Evolutionary conservation across 768 basidiomycete species (phyloP), one percentile per base, ranked within the genome.

Genomic region (Boletus fagicola): DNA sequence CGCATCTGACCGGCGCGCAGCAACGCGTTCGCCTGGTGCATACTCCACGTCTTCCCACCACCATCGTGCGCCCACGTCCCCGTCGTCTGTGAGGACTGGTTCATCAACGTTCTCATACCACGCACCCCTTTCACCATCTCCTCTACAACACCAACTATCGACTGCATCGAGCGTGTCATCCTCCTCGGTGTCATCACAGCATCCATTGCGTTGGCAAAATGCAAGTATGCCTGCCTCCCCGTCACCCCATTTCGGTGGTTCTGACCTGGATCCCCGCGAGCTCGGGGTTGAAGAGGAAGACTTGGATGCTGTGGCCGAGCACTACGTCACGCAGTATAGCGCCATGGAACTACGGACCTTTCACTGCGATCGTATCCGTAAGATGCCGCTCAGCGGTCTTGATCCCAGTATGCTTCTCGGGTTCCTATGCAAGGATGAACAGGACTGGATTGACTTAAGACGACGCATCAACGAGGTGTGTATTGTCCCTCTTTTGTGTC

Each of bases 341-440:
- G 73, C 81, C 3, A 60, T 78, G 5, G 92, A 95, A 67, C 75
- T 98, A 35, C 83, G 83, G 65, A 96, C 92, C 13, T 99, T 94
- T 77, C 97, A 98, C 72, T 94, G 94, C 70, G 97, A 99, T n/a
- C 85, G 88, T 18, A 88, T 98, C 39, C 80, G 93, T 68, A 98
- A 96, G 83, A 96, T 98, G 91, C 88, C 88, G 0, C 73, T 98
- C 36, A 83, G 85, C 40, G 90, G 88, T 30, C 76, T 99, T 53
- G 97, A 98, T 71, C 97, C 96, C 24, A 97, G 94, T 64, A 98
- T 99, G 97, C 77, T 99, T 8, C 81, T 98, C 57, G 95, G 95
- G 12, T 98, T 99, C 69, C 68, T 98, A 62, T 87, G 88, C 69
- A 83, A 82, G 64, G 85, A 91, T 66, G 88, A 92, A 73, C 76